These are phyloP conservation scores for Oryza glaberrima DNA, from an alignment of 176 grass and related monocot species.

Conservation along the genomic window DNA sequence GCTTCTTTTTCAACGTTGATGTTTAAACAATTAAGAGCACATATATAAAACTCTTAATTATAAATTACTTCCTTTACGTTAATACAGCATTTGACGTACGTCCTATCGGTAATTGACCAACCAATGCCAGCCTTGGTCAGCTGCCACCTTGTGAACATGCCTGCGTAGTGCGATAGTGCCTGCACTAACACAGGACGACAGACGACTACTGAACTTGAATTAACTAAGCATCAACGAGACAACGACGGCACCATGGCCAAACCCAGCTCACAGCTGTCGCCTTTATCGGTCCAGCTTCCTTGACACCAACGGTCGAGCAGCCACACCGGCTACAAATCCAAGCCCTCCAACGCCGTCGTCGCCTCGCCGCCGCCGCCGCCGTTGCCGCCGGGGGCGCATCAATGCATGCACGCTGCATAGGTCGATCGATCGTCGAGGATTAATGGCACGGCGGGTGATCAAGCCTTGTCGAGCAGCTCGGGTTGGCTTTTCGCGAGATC, in stretches of 20 bases:
- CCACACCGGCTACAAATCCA: neutral
- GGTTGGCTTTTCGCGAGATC: slow-evolving; percentile 23
- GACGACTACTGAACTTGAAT: neutral
- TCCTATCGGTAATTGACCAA: too few relatives aligned
- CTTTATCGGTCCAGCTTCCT: neutral
- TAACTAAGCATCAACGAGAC: neutral
- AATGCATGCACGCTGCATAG: neutral
- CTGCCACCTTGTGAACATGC: neutral
- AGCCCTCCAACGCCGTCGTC: neutral
- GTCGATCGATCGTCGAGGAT: slow-evolving; percentile 12
- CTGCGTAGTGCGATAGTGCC: neutral
- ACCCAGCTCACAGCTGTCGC: neutral
- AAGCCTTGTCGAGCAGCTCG: slow-evolving; percentile 35
- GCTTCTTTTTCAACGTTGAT: too few relatives aligned
- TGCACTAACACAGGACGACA: neutral
- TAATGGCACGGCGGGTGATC: slow-evolving; percentile 47
- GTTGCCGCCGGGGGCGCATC: slow-evolving; percentile 23
- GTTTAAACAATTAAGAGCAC: too few relatives aligned
- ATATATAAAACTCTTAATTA: too few relatives aligned
- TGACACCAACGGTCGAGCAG: neutral
- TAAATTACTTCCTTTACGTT: too few relatives aligned
- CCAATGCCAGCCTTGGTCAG: neutral
- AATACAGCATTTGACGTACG: too few relatives aligned
- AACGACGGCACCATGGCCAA: neutral
- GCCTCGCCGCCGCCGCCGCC: slow-evolving; percentile 11